A percentile compares a stretch with the other conserved stretches of the same genome.
These are phyloP conservation scores for Schoenoplectus tabernaemontani DNA, from an alignment of 202 grass and related monocot species.

Conservation along the genomic window DNA sequence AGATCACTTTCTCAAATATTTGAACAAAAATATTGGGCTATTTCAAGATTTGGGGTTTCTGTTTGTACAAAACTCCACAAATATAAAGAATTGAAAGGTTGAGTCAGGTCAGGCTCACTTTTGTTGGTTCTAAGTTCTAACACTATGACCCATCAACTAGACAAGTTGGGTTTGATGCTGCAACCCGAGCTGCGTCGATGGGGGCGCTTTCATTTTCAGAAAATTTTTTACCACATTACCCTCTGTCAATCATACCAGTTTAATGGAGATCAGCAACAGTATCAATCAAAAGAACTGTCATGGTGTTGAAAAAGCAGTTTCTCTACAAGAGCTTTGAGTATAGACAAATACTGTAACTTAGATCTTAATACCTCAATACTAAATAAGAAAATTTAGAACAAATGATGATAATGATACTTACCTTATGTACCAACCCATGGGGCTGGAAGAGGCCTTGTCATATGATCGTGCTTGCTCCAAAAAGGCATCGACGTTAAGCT, in stretches of 20 bases:
- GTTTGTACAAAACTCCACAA: neutral
- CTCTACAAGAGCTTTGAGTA: neutral
- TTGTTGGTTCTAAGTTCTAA: neutral
- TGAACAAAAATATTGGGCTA: neutral
- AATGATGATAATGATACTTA: conserved; percentile 6
- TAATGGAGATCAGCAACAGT: neutral
- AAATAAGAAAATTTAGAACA: neutral
- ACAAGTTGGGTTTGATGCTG: neutral
- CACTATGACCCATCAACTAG: neutral
- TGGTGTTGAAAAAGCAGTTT: neutral
- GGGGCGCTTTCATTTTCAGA: neutral
- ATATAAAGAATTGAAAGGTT: neutral
- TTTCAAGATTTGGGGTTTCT: neutral
- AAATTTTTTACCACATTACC: neutral
- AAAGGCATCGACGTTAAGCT: conserved; percentile 85
- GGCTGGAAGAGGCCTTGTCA: conserved; percentile 75
- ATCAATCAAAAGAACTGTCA: neutral
- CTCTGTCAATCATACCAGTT: neutral
- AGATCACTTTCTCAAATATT: neutral
- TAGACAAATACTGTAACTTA: neutral
- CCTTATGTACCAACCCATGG: conserved; percentile 92
- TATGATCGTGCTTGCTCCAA: conserved; percentile 98
- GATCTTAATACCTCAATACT: neutral
- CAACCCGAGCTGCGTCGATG: neutral
- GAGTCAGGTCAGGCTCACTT: neutral